Conservation (phyloP, 495 filamentous ascomycete genomes). For the Immersiella caudata region DNA sequence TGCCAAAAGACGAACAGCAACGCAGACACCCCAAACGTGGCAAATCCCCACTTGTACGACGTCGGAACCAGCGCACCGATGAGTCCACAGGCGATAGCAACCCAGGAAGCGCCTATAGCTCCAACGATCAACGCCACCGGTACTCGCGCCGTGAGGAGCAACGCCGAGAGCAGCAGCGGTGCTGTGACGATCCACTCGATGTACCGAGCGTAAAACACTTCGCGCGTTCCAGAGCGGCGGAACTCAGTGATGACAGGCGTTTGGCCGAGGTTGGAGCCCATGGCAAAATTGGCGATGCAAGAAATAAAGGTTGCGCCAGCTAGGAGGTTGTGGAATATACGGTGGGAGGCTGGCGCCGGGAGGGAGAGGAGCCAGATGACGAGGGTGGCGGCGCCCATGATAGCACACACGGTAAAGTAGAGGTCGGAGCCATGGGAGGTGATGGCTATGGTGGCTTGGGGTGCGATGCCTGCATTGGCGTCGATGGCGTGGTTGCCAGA, state of each 20-base stretch:
- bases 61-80: conserved; percentile 61
- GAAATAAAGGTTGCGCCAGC: conserved; percentile 62
- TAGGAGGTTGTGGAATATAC: conserved; percentile 73
- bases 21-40: conserved; percentile 62
- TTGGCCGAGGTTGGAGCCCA: conserved; percentile 70
- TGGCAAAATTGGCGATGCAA: conserved; percentile 68
- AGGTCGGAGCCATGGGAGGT: conserved; percentile 60
- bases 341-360: conserved; percentile 40
- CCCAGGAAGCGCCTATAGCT: conserved; percentile 60
- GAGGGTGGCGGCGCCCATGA: conserved; percentile 49
- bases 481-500: conserved; percentile 53
- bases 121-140: conserved; percentile 67
- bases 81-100: conserved; percentile 67
- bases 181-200: conserved; percentile 62
- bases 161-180: conserved; percentile 57
- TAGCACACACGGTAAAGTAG: conserved; percentile 58
- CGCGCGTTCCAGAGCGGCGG: conserved; percentile 50
- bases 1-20: conserved; percentile 61
- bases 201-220: conserved; percentile 75
- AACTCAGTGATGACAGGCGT: conserved; percentile 63
- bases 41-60: conserved; percentile 71
- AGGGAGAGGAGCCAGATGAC: conserved; percentile 50
- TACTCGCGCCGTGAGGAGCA: conserved; percentile 65
- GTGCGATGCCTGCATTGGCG: conserved; percentile 46
- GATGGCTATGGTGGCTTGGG: conserved; percentile 57